Conservation (phyloP, 2,329 filamentous ascomycete species). For the Samsoniella hepiali region DNA sequence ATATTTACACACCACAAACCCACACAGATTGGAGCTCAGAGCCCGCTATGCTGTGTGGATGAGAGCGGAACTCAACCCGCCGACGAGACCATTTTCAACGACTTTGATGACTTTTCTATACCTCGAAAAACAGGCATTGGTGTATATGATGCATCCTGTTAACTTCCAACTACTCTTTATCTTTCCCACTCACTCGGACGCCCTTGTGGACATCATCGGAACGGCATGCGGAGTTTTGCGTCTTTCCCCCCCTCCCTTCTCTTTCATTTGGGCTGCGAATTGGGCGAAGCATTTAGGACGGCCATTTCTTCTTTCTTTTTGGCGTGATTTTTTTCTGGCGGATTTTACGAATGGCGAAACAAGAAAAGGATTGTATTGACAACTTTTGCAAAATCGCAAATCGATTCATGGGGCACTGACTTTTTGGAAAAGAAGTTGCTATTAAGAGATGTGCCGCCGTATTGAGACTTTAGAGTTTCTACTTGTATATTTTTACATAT, state of each 20-base stretch:
- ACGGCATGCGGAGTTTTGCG: conserved; percentile 3
- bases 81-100: neutral
- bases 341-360: neutral
- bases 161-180: neutral
- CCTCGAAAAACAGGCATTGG: conserved; percentile 11
- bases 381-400: too few species aligned
- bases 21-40: conserved; percentile 4
- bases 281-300: conserved; percentile 3
- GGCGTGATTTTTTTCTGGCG: neutral
- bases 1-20: neutral
- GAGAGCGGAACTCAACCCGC: conserved; percentile 7
- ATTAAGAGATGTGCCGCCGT: too few species aligned
- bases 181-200: neutral
- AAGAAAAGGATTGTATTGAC: neutral
- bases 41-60: neutral
- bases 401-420: too few species aligned
- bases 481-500: neutral
- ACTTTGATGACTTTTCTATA: conserved; percentile 13
- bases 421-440: too few species aligned
- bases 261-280: neutral
- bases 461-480: neutral
- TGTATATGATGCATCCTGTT: conserved; percentile 1
- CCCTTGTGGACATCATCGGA: neutral
- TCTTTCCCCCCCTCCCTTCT: neutral
- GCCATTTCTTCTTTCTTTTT: neutral